These are phyloP conservation scores for Sporopachydermia lactativora DNA, from an alignment of 805 yeast species.

Conservation along the genomic window DNA sequence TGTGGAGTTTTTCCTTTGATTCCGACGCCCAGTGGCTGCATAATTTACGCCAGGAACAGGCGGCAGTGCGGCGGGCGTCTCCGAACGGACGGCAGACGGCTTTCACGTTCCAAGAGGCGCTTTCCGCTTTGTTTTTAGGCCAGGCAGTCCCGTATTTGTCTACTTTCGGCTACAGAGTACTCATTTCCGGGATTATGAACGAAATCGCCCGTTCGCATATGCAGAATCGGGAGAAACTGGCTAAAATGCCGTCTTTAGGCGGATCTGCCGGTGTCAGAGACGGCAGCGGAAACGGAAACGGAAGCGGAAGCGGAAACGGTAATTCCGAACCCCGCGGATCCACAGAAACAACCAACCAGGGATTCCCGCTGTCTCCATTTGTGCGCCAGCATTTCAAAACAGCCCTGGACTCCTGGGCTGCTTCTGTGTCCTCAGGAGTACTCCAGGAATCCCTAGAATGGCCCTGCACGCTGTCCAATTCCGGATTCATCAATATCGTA, in stretches of 20 bases:
- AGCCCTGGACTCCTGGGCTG: neutral
- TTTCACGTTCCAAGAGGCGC: conserved; percentile 1
- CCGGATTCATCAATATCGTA: neutral
- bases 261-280: too few relatives aligned
- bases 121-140: neutral
- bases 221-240: neutral
- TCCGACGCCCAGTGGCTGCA: neutral
- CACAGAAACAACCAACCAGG: too few relatives aligned
- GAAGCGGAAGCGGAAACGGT: too few relatives aligned
- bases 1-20: conserved; percentile 1
- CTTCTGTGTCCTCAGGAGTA: neutral
- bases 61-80: neutral
- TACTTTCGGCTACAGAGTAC: neutral
- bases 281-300: too few relatives aligned
- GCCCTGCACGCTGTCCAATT: neutral
- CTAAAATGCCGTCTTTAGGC: too few relatives aligned
- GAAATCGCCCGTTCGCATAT: neutral
- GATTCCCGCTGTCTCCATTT: neutral
- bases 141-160: neutral
- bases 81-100: neutral
- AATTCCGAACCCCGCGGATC: too few relatives aligned
- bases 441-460: neutral
- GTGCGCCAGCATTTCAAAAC: neutral
- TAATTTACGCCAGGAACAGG: neutral
- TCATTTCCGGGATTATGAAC: conserved; percentile 1